Base-by-base conservation (phyloP, 2,329 filamentous ascomycete species). In the Fusarium tjaetaba region DNA sequence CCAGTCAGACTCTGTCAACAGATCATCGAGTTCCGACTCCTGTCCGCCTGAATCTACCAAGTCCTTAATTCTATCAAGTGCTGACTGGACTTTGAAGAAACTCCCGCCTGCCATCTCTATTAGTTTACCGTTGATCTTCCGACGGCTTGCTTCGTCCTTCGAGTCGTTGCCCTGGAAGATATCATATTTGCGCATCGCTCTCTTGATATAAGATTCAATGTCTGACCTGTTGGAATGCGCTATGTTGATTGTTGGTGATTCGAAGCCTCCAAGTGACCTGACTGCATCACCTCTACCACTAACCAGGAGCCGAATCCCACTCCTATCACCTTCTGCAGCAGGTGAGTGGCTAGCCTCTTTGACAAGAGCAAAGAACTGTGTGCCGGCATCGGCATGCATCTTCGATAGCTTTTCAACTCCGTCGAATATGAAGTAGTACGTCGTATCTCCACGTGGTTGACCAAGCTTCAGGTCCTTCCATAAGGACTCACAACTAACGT, bases 21-120 rank as follows among this genome's bases (percentile, higher is more conserved):
- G 26, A 48, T 48, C 43, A 46, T 46, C 43, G 14, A 46, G 43
- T 28, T 46, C 43, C 18, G 43, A 46, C 18, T 46, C 43, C 43
- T 46, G 43, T 20, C 43, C 43, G 11, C 43, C 43, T 26, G 24
- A 45, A 20, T 45, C 43, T 10, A 45, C 43, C 24, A 45, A 18
- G 24, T 45, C 43, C 24, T 26, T 45, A 4, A 45, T 45, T 26
- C 43, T 45, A 10, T 45, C 43, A 4, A 45, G 43, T 26, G 43
- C 24, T 20, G 43, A 45, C 24, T 45, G 43, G 5, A 45, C 43
- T 45, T 45, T 45, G 43, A 45, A 45, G 24, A 45, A 45, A 20
- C 43, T 45, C 4, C 43, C 24, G 11, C 43, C 43, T 18, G 24
- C 43, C 43, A 45, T 45, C 11, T 45, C 43, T 45, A 45, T 4